phyloP scores from a whole-genome alignment of 2,329 filamentous ascomycete species.

The Claviceps capensis region DNA sequence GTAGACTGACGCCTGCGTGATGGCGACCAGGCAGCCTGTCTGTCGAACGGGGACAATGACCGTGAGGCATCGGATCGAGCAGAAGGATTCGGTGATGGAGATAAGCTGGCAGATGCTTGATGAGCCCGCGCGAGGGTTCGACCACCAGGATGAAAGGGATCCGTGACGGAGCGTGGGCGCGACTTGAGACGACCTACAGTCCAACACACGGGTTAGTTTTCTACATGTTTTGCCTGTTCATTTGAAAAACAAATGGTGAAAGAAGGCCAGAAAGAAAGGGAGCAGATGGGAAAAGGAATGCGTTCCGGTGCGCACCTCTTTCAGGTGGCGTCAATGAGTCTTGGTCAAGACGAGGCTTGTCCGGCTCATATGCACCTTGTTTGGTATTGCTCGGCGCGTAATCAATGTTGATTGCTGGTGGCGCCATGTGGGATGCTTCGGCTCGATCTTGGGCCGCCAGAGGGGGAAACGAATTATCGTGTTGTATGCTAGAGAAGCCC shows the following conservation, averaged over 20 bases:
- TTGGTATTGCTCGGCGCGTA: slow-evolving; percentile 61
- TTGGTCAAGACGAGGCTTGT: slow-evolving; percentile 51
- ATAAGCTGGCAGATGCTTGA: slow-evolving; percentile 29
- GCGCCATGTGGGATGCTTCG: slow-evolving; percentile 67
- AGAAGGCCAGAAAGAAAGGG: not conserved
- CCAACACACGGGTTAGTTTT: not conserved
- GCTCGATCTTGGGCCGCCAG: slow-evolving; percentile 31
- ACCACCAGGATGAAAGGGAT: slow-evolving; percentile 41
- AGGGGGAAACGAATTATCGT: slow-evolving; percentile 37
- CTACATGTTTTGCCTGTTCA: too few species aligned
- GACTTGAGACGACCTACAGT: slow-evolving; percentile 31
- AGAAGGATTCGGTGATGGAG: slow-evolving; percentile 34
- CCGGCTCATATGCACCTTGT: slow-evolving; percentile 26
- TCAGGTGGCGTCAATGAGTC: slow-evolving; percentile 78
- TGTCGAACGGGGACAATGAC: slow-evolving; percentile 46
- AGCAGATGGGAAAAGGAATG: not conserved
- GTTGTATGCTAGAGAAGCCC: slow-evolving; percentile 23
- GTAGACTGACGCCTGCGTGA: slow-evolving; percentile 43
- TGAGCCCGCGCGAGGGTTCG: slow-evolving; percentile 25
- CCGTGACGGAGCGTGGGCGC: slow-evolving; percentile 43
- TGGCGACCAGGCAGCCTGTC: slow-evolving; percentile 27
- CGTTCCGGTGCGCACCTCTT: slow-evolving; percentile 34
- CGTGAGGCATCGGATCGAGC: slow-evolving; percentile 34
- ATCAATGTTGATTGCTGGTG: slow-evolving; percentile 91
- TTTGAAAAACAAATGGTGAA: too few species aligned